Conservation (phyloP, 1,284 basidiomycete species). For the Grifola frondosa region DNA sequence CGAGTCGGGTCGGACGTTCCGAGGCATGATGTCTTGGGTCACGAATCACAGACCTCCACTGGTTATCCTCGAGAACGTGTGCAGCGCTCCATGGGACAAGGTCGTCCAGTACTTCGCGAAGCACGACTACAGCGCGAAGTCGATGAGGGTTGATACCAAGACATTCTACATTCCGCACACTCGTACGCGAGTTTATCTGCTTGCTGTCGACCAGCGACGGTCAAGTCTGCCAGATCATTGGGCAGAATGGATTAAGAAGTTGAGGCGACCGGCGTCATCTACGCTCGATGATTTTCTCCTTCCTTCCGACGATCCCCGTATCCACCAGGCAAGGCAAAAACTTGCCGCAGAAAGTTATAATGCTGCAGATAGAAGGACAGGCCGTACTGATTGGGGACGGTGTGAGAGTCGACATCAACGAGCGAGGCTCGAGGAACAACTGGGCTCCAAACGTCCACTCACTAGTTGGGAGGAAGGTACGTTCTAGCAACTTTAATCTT, state of each 20-base stretch:
- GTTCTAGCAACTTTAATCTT: constrained; percentile 12
- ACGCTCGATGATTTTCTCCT: constrained; percentile 92
- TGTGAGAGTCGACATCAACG: constrained; percentile 93
- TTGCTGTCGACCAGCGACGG: constrained; percentile 68
- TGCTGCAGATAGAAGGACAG: constrained; percentile 59
- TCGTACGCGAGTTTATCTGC: constrained; percentile 83
- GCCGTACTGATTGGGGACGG: constrained; percentile 86
- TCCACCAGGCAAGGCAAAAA: constrained; percentile 85
- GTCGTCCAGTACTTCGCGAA: constrained; percentile 78
- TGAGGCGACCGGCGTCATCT: constrained; percentile 85
- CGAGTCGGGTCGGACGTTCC: constrained; percentile 88
- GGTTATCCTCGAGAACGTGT: constrained; percentile 94
- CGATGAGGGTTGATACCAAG: constrained; percentile 84
- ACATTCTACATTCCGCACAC: constrained; percentile 95
- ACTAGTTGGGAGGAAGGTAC: constrained; percentile 92
- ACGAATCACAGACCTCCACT: constrained; percentile 83
- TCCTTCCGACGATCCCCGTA: constrained; percentile 86
- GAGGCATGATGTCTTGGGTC: constrained; percentile 93
- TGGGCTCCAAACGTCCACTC: constrained; percentile 84
- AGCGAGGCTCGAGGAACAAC: constrained; percentile 78
- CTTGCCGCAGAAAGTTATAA: constrained; percentile 69
- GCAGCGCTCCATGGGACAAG: constrained; percentile 83
- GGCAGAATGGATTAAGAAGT: constrained; percentile 63
- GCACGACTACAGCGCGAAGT: constrained; percentile 77
- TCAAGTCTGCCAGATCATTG: constrained; percentile 70